Evolutionary conservation across 73 alveolate species (phyloP).

Genomic region (Stentor roeselii): DNA sequence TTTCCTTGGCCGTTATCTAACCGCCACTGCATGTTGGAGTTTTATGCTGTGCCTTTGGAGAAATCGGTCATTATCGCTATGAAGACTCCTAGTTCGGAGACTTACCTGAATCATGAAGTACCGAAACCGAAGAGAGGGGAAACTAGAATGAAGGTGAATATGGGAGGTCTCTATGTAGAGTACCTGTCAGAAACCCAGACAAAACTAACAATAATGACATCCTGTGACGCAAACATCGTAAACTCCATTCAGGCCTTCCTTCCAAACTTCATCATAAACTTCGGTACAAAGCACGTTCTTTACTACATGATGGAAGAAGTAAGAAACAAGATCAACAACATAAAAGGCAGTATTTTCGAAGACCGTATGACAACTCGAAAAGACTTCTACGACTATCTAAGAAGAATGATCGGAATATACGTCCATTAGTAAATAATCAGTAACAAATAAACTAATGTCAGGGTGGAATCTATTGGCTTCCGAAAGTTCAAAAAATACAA

Average conservation of each 20-base stretch:
- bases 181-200: neutral
- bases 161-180: neutral
- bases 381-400: slow-evolving; percentile 4
- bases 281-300: neutral
- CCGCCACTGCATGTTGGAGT: slow-evolving; percentile 12
- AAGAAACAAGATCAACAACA: neutral
- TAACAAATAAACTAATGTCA: too few species aligned
- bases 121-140: neutral
- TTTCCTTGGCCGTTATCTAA: slow-evolving; percentile 23
- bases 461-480: too few species aligned
- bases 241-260: neutral
- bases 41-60: neutral
- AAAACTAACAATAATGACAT: neutral
- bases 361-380: neutral
- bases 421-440: neutral
- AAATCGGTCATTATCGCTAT: neutral
- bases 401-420: neutral
- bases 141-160: neutral
- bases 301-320: slow-evolving; percentile 9
- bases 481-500: too few species aligned
- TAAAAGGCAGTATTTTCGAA: neutral
- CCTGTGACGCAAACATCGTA: neutral
- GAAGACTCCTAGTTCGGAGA: neutral
- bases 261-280: neutral
- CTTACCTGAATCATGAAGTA: neutral